Evolutionary conservation across 441 rosid genomes (phyloP).

Genomic region (Omphalea diandra): DNA sequence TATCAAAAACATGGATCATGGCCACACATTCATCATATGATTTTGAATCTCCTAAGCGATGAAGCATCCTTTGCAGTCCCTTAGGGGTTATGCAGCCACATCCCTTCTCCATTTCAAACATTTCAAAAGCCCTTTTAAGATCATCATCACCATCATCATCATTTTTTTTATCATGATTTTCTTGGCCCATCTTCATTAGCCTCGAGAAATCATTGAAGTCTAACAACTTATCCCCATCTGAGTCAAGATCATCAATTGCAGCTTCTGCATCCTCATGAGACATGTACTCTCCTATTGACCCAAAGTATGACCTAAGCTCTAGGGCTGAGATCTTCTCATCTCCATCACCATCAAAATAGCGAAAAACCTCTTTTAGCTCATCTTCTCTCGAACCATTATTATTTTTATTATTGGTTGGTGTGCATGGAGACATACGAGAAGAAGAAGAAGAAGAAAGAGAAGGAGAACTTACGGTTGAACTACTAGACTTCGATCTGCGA

Average conservation of each 20-base stretch:
- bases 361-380: conserved; percentile 4
- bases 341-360: conserved; percentile 8
- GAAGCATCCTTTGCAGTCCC: conserved; percentile 71
- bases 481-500: conserved; percentile 30
- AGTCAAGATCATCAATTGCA: conserved; percentile 55
- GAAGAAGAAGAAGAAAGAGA: conserved; percentile 4
- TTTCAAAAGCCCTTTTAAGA: conserved; percentile 69
- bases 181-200: conserved; percentile 48
- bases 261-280: conserved; percentile 53
- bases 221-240: conserved; percentile 58
- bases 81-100: conserved; percentile 70
- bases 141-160: conserved; percentile 41
- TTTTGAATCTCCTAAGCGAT: conserved; percentile 57
- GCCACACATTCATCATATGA: conserved; percentile 67
- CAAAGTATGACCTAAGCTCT: conserved; percentile 34
- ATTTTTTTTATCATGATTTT: conserved; percentile 8
- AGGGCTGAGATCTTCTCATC: conserved; percentile 13
- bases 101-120: conserved; percentile 82
- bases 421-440: conserved; percentile 10
- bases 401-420: background rate
- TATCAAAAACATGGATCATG: conserved; percentile 70
- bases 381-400: background rate
- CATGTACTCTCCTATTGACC: conserved; percentile 70
- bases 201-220: conserved; percentile 62
- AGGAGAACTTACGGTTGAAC: conserved; percentile 5